A percentile compares a stretch with the other conserved stretches of the same genome.
Conservation (phyloP, 176 grass and related monocot species). For the Dactylis glomerata region DNA sequence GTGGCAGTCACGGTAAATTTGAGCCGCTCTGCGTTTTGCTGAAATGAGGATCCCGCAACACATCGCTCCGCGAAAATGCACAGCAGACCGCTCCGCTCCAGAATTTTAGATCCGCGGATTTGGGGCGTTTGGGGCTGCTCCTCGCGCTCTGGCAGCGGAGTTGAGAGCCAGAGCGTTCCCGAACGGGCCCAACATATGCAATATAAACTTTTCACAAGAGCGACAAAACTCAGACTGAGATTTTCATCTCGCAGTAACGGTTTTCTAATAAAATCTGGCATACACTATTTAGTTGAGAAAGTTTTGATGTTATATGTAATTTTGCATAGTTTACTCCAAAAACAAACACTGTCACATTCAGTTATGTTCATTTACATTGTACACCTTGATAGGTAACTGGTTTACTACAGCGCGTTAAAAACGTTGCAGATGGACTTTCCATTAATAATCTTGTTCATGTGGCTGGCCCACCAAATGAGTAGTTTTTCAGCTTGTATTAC, state of each 20-base stretch:
- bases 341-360: background rate
- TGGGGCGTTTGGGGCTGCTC: too few relatives aligned
- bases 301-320: background rate
- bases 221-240: background rate
- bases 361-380: background rate
- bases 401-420: conserved; percentile 5
- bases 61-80: too few relatives aligned
- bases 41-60: too few relatives aligned
- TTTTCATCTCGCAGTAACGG: background rate
- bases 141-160: too few relatives aligned
- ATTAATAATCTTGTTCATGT: background rate
- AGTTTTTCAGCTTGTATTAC: background rate
- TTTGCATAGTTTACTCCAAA: background rate
- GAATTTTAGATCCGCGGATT: too few relatives aligned
- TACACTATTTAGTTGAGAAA: background rate
- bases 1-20: too few relatives aligned
- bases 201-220: background rate
- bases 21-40: too few relatives aligned
- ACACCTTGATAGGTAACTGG: background rate
- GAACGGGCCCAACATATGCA: too few relatives aligned
- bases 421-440: background rate
- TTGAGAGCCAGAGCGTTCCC: too few relatives aligned
- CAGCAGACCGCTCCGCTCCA: too few relatives aligned
- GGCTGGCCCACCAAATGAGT: background rate
- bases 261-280: conserved; percentile 11